Conservation (phyloP, 2,329 filamentous ascomycete species). For the Lachnellula arida region DNA sequence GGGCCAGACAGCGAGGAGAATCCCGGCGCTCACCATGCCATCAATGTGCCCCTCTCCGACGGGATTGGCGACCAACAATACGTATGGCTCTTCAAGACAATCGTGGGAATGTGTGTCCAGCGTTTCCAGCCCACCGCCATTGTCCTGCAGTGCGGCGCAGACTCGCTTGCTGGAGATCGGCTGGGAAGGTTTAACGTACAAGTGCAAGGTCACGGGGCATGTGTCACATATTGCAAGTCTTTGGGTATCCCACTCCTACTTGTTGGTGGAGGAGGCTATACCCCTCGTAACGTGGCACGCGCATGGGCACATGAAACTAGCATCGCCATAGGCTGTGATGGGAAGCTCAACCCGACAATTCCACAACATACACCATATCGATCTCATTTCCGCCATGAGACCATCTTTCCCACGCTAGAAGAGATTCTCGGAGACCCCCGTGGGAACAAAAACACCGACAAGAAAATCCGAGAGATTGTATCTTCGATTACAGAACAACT, state of each 20-base stretch:
- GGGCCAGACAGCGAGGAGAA: slow-evolving; percentile 80
- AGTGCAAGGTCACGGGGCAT: slow-evolving; percentile 88
- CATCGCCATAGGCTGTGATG: slow-evolving; percentile 72
- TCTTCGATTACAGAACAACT: slow-evolving; percentile 79
- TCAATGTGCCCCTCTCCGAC: slow-evolving; percentile 87
- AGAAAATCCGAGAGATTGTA: slow-evolving; percentile 71
- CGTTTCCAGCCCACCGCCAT: slow-evolving; percentile 87
- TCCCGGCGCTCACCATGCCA: slow-evolving; percentile 78
- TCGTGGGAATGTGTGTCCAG: slow-evolving; percentile 73
- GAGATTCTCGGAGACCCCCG: slow-evolving; percentile 61
- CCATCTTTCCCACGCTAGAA: slow-evolving; percentile 81
- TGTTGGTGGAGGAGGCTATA: slow-evolving; percentile 93
- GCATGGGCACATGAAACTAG: slow-evolving; percentile 97
- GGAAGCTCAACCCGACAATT: slow-evolving; percentile 66
- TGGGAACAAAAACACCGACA: slow-evolving; percentile 71
- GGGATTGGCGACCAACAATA: slow-evolving; percentile 92
- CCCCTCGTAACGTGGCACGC: slow-evolving; percentile 89
- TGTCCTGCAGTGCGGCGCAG: slow-evolving; percentile 91
- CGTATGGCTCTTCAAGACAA: slow-evolving; percentile 73
- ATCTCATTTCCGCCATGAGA: slow-evolving; percentile 82
- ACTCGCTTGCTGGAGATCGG: slow-evolving; percentile 88
- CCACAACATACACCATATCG: slow-evolving; percentile 80
- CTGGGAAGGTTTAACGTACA: slow-evolving; percentile 96
- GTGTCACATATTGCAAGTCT: slow-evolving; percentile 82
- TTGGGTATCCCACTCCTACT: slow-evolving; percentile 78